Conservation (phyloP, 192 early-diverging fungal genomes). For the Backusella parvicylindrica region DNA sequence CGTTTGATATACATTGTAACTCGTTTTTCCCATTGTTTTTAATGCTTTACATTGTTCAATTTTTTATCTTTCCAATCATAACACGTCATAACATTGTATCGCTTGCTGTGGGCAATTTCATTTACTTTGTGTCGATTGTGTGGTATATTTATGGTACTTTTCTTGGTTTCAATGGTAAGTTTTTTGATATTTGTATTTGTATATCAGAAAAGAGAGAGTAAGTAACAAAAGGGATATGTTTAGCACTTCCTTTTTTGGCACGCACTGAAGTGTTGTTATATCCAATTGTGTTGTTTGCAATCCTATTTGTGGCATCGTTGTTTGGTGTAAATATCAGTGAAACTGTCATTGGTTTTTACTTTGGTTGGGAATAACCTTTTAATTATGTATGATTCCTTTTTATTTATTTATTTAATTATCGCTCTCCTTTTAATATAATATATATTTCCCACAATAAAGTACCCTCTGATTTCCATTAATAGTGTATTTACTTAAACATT, state of each 20-base stretch:
- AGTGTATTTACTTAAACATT: not conserved
- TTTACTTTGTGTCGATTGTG: conserved; percentile 76
- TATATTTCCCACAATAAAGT: not conserved
- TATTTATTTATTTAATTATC: not conserved
- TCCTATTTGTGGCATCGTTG: conserved; percentile 58
- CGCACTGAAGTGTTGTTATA: conserved; percentile 88
- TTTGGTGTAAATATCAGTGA: conserved; percentile 80
- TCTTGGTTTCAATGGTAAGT: conserved; percentile 86
- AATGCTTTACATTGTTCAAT: conserved; percentile 86
- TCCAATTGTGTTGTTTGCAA: conserved; percentile 67
- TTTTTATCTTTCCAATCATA: conserved; percentile 87
- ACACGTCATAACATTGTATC: conserved; percentile 76
- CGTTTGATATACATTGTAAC: conserved; percentile 97
- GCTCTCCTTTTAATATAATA: not conserved
- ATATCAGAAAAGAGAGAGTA: not conserved
- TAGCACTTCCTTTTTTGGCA: conserved; percentile 90
- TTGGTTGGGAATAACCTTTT: conserved; percentile 39
- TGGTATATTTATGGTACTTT: conserved; percentile 92
- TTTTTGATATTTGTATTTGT: too few relatives aligned
- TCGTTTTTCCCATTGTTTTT: conserved; percentile 89
- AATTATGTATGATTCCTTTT: not conserved
- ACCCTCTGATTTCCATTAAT: not conserved
- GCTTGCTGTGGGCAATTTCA: conserved; percentile 80
- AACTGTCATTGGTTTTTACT: conserved; percentile 73
- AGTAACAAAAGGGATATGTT: not conserved